Conservation (phyloP, 257 asterid genomes). For the Nicotiana noctiflora region DNA sequence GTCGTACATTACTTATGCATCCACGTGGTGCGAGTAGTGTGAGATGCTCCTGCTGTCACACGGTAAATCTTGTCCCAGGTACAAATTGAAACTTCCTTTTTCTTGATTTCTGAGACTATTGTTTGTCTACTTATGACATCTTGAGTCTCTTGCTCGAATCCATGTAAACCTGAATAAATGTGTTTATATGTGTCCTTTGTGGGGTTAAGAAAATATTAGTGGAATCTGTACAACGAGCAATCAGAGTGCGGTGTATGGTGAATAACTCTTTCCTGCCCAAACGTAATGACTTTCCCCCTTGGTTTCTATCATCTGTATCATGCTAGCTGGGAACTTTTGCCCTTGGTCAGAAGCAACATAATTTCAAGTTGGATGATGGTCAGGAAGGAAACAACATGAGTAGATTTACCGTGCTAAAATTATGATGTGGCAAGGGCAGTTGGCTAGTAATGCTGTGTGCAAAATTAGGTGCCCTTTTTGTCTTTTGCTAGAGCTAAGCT, state of each 20-base stretch:
- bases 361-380: neutral
- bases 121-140: neutral
- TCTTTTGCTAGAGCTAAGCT: neutral
- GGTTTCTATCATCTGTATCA: neutral
- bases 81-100: neutral
- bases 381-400: neutral
- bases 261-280: neutral
- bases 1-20: constrained; percentile 81
- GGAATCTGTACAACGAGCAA: neutral
- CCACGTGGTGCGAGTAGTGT: constrained; percentile 86
- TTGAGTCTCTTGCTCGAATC: neutral
- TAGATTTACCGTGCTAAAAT: neutral
- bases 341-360: neutral
- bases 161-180: too few relatives aligned
- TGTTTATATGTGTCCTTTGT: neutral
- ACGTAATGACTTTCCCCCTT: neutral
- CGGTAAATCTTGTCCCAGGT: constrained; percentile 88
- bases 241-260: neutral
- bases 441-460: neutral
- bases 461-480: neutral
- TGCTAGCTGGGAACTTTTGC: neutral
- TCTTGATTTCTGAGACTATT: neutral
- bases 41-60: constrained; percentile 90
- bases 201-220: neutral
- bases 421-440: neutral